Evolutionary conservation across 139 green algal genomes (phyloP).

Genomic region (Chlorella sorokiniana): DNA sequence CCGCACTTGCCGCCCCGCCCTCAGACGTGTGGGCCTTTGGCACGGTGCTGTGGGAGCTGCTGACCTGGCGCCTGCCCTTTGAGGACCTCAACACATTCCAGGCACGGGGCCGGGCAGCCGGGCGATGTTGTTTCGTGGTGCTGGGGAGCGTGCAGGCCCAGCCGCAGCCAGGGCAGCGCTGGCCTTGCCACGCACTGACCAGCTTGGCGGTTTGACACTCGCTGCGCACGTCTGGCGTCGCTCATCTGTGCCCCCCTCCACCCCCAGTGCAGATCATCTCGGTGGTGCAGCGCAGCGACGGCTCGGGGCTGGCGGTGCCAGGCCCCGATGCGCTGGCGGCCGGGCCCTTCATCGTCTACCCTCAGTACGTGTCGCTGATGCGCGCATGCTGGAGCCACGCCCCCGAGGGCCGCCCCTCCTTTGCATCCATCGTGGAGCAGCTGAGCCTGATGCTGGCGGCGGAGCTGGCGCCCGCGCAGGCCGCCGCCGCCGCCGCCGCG

Average conservation of each 20-base stretch:
- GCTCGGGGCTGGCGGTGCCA: slow-evolving; percentile 18
- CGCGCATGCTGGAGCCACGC: slow-evolving; percentile 30
- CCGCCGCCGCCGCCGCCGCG: background rate
- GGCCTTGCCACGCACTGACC: background rate
- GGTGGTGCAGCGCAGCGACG: background rate
- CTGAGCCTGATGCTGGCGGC: slow-evolving; percentile 15
- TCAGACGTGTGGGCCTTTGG: slow-evolving; percentile 70
- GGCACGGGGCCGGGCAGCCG: background rate
- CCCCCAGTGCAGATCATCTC: slow-evolving; percentile 31
- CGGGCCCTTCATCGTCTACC: slow-evolving; percentile 15
- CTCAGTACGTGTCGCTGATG: slow-evolving; percentile 33
- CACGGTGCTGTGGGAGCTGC: slow-evolving; percentile 62
- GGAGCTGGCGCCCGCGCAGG: slow-evolving; percentile 8
- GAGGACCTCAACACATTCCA: slow-evolving; percentile 53
- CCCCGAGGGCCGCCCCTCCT: slow-evolving; percentile 16
- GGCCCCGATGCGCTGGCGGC: background rate
- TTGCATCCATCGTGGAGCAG: slow-evolving; percentile 21
- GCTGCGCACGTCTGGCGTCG: background rate
- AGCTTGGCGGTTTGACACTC: background rate
- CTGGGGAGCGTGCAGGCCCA: no score
- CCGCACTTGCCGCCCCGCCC: no score
- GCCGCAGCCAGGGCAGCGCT: background rate
- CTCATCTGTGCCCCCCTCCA: background rate
- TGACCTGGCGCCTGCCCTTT: slow-evolving; percentile 60
- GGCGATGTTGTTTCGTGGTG: no score